A percentile compares a stretch with the other conserved stretches of the same genome.
phyloP scores from a whole-genome alignment of 2,329 filamentous ascomycete species.

The Aspergillus neotritici region DNA sequence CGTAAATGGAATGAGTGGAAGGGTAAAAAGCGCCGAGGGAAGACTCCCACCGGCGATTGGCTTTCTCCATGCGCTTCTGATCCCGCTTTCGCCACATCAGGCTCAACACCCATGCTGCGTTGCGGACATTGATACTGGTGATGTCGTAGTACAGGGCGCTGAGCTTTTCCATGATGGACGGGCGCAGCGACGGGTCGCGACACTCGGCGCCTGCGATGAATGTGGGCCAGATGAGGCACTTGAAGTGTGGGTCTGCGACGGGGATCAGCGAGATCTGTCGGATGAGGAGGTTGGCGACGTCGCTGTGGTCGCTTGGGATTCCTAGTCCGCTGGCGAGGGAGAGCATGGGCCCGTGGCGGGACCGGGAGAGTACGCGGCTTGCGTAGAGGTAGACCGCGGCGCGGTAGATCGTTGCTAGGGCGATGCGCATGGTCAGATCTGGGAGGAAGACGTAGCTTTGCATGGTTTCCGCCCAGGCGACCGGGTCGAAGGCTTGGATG shows the following conservation, averaged over 20 bases:
- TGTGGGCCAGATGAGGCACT: slow-evolving; percentile 41
- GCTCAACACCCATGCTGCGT: slow-evolving; percentile 36
- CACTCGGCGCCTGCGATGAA: slow-evolving; percentile 42
- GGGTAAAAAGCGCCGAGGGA: background rate
- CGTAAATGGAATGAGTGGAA: slow-evolving; percentile 2
- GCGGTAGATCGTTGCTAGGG: slow-evolving; percentile 40
- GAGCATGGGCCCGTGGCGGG: slow-evolving; percentile 17
- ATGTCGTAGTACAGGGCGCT: slow-evolving; percentile 31
- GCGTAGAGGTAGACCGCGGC: slow-evolving; percentile 38
- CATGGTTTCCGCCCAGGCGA: slow-evolving; percentile 34
- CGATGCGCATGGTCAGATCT: slow-evolving; percentile 44
- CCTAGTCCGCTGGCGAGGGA: slow-evolving; percentile 21
- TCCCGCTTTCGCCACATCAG: slow-evolving; percentile 39
- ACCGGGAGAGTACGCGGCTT: slow-evolving; percentile 33
- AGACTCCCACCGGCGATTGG: background rate
- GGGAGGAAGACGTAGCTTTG: slow-evolving; percentile 42
- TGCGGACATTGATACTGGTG: slow-evolving; percentile 36
- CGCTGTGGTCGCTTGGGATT: slow-evolving; percentile 25
- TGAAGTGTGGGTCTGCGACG: slow-evolving; percentile 35
- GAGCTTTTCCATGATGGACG: slow-evolving; percentile 30
- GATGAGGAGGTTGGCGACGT: slow-evolving; percentile 29
- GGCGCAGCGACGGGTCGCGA: slow-evolving; percentile 26
- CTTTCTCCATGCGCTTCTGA: slow-evolving; percentile 19
- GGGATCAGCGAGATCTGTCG: slow-evolving; percentile 33
- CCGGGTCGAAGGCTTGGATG: slow-evolving; percentile 36